phyloP scores from a whole-genome alignment of 345 rosid genomes.

The Anastatica hierochuntica region DNA sequence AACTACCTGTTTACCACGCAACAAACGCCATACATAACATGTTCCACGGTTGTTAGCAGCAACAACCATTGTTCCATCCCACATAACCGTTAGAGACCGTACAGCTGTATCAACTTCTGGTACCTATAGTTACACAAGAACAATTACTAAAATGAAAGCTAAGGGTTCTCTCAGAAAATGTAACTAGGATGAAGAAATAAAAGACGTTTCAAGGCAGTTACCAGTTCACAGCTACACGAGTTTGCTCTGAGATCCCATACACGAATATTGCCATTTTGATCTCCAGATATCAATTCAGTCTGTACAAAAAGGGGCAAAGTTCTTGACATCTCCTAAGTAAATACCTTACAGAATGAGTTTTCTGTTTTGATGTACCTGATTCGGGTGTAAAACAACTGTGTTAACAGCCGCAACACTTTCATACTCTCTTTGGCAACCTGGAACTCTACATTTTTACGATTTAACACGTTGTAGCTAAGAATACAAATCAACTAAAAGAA shows the following conservation, averaged over 20 bases:
- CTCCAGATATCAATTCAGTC: slow-evolving; percentile 95
- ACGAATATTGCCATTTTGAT: slow-evolving; percentile 91
- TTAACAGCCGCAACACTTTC: slow-evolving; percentile 96
- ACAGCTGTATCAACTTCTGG: slow-evolving; percentile 85
- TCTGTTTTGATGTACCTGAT: slow-evolving; percentile 51
- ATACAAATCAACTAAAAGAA: slow-evolving; percentile 5
- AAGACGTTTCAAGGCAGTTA: slow-evolving; percentile 13
- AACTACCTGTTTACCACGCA: slow-evolving; percentile 65
- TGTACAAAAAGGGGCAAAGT: slow-evolving; percentile 30
- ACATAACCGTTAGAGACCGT: slow-evolving; percentile 85
- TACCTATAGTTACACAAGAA: slow-evolving; percentile 6
- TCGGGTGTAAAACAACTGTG: slow-evolving; percentile 89
- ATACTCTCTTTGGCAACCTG: slow-evolving; percentile 94
- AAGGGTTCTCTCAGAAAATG: no score
- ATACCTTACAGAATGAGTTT: no score
- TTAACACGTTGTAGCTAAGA: no score
- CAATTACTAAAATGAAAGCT: not conserved
- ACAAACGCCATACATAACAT: slow-evolving; percentile 89
- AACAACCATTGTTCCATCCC: slow-evolving; percentile 95
- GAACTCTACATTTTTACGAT: slow-evolving; percentile 91
- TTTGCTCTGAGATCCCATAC: slow-evolving; percentile 98
- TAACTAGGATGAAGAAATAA: not conserved
- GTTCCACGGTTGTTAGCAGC: slow-evolving; percentile 93
- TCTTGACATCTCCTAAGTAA: no score
- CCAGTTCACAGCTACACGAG: slow-evolving; percentile 95